phyloP scores from a whole-genome alignment of 1,284 basidiomycete species.

The Chalciporus piperatoides region DNA sequence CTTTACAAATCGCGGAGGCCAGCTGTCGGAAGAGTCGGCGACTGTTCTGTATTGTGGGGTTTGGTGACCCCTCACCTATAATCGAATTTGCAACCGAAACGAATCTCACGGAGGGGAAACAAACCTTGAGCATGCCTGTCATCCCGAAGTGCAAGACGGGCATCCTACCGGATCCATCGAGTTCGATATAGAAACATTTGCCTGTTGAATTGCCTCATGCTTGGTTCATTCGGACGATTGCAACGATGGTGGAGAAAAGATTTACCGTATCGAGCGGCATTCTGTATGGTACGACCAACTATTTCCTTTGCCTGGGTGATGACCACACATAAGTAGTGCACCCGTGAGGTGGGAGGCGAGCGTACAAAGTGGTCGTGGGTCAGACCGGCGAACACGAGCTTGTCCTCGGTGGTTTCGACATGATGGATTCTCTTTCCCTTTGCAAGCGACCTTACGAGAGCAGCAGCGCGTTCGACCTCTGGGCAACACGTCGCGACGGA shows the following conservation, averaged over 20 bases:
- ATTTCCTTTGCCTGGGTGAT: slow-evolving; percentile 55
- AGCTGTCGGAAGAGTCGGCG: slow-evolving; percentile 47
- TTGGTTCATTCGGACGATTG: neutral
- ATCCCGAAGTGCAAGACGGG: slow-evolving; percentile 82
- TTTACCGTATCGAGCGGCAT: slow-evolving; percentile 62
- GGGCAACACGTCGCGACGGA: neutral
- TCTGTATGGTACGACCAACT: slow-evolving; percentile 53
- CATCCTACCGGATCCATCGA: slow-evolving; percentile 59
- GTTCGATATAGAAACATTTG: slow-evolving; percentile 73
- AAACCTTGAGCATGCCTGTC: slow-evolving; percentile 77
- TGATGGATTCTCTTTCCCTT: slow-evolving; percentile 53
- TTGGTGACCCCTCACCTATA: slow-evolving; percentile 59
- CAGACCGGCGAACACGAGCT: slow-evolving; percentile 64
- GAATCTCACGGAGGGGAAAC: slow-evolving; percentile 4
- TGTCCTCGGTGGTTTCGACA: slow-evolving; percentile 64
- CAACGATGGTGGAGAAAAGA: neutral
- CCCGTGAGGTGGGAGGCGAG: neutral
- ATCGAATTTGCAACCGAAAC: neutral
- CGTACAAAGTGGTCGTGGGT: slow-evolving; percentile 66
- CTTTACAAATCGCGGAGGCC: slow-evolving; percentile 81
- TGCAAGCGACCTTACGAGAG: slow-evolving; percentile 53
- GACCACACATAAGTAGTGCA: slow-evolving; percentile 4
- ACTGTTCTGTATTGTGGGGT: slow-evolving; percentile 63
- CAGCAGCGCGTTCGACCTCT: slow-evolving; percentile 75
- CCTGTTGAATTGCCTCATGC: slow-evolving; percentile 39